phyloP scores from a whole-genome alignment of 305 asterid genomes.

The Fraxinus paxiana region DNA sequence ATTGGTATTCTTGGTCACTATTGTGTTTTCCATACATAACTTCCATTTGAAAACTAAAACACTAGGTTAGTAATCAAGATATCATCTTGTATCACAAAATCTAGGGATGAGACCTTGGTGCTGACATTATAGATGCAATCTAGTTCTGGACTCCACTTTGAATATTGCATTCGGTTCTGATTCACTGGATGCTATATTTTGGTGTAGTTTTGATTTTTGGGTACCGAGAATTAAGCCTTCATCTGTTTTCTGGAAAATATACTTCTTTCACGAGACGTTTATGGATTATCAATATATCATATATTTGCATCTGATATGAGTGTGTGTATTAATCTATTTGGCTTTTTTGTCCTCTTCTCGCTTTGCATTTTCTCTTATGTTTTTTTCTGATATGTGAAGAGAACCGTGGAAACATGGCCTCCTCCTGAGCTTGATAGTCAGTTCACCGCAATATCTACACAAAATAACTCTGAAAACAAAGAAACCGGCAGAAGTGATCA shows the following conservation, averaged over 20 bases:
- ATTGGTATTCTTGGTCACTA: not conserved
- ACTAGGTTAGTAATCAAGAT: not conserved
- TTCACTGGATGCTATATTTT: not conserved
- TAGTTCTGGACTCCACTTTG: not conserved
- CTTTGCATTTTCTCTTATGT: not conserved
- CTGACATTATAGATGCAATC: not conserved
- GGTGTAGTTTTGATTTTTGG: not conserved
- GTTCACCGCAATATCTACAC: constrained; percentile 1
- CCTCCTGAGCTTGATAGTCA: constrained; percentile 15
- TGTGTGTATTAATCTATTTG: not conserved
- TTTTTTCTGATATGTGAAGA: not conserved
- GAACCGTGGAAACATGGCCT: constrained; percentile 18
- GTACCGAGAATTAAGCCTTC: not conserved
- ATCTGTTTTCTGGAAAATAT: constrained; percentile 1
- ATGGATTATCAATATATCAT: not conserved
- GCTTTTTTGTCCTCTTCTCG: not conserved
- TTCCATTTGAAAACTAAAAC: not conserved
- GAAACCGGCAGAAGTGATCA: constrained; percentile 12
- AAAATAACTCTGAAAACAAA: constrained; percentile 20
- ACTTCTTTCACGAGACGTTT: not conserved
- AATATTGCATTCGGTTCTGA: not conserved
- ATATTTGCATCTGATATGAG: not conserved
- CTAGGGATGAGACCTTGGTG: constrained; percentile 1
- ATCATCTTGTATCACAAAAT: not conserved
- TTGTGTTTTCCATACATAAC: not conserved